Evolutionary conservation across 2,329 filamentous ascomycete genomes (phyloP).

Genomic region (Dothideomycetes sp.): DNA sequence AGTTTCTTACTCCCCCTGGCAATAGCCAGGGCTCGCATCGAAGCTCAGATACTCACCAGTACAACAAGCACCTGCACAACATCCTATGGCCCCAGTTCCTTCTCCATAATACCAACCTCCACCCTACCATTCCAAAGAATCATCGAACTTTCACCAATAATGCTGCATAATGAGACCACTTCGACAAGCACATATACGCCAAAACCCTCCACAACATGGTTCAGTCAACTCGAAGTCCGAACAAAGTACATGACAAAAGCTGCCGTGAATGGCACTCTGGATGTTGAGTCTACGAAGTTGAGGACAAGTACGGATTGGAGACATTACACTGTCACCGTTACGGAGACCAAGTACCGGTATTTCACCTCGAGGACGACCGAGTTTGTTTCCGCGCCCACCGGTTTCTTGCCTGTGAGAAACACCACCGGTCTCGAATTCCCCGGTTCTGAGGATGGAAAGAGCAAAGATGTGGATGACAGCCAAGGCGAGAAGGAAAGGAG

Average conservation of each 20-base stretch:
- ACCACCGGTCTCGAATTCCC: neutral
- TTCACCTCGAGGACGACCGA: neutral
- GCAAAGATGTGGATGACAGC: no score
- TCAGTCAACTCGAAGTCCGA: neutral
- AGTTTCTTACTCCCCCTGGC: no score
- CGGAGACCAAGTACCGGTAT: neutral
- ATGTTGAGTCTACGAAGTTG: neutral
- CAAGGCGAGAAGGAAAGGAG: neutral
- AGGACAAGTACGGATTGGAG: neutral
- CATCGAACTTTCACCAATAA: neutral
- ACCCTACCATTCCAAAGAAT: neutral
- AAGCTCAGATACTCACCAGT: neutral
- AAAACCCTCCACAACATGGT: neutral
- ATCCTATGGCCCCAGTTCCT: neutral
- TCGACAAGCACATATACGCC: neutral
- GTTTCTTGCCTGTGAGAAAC: neutral
- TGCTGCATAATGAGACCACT: slow-evolving; percentile 1
- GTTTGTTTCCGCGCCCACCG: neutral
- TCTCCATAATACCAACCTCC: neutral
- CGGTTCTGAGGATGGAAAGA: no score
- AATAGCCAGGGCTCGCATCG: no score
- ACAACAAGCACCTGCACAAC: neutral
- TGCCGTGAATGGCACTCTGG: neutral
- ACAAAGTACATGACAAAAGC: neutral
- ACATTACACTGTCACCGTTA: neutral